Evolutionary conservation across 805 yeast species (phyloP).

Genomic region (Blastobotrys parvus): DNA sequence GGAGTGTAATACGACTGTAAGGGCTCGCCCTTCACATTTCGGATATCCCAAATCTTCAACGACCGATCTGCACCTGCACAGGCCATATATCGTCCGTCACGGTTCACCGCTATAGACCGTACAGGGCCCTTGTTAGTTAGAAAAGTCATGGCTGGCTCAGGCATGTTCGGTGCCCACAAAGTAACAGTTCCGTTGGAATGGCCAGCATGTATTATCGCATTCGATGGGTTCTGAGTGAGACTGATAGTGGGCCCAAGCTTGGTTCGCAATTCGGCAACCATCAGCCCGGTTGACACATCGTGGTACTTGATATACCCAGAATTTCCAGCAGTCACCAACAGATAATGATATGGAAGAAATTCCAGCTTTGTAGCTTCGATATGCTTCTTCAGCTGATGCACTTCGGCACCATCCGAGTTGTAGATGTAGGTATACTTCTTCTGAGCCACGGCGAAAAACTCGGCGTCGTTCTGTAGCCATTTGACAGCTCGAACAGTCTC

Average conservation of each 20-base stretch:
- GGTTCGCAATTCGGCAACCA: conserved; percentile 77
- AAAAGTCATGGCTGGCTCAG: conserved; percentile 75
- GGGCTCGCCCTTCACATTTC: conserved; percentile 71
- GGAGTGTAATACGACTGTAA: conserved; percentile 58
- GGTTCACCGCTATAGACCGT: conserved; percentile 72
- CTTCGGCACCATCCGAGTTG: conserved; percentile 83
- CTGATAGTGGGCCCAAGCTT: conserved; percentile 85
- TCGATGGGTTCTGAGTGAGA: conserved; percentile 89
- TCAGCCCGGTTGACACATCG: conserved; percentile 86
- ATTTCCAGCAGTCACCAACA: conserved; percentile 81
- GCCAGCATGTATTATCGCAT: conserved; percentile 90
- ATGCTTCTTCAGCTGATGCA: conserved; percentile 87
- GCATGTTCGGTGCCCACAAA: conserved; percentile 86
- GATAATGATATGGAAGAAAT: conserved; percentile 86
- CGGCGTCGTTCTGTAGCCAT: conserved; percentile 76
- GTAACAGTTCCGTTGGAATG: conserved; percentile 90
- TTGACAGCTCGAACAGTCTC: conserved; percentile 90
- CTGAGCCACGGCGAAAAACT: conserved; percentile 94
- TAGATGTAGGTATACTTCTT: conserved; percentile 89
- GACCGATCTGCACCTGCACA: conserved; percentile 81
- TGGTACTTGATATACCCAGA: conserved; percentile 87
- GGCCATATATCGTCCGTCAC: conserved; percentile 92
- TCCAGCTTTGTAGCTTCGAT: conserved; percentile 76
- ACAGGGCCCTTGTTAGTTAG: conserved; percentile 83
- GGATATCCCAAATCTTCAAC: conserved; percentile 86